Base-by-base conservation (phyloP, 78 protist genomes). In the Polysphondylium violaceum region DNA sequence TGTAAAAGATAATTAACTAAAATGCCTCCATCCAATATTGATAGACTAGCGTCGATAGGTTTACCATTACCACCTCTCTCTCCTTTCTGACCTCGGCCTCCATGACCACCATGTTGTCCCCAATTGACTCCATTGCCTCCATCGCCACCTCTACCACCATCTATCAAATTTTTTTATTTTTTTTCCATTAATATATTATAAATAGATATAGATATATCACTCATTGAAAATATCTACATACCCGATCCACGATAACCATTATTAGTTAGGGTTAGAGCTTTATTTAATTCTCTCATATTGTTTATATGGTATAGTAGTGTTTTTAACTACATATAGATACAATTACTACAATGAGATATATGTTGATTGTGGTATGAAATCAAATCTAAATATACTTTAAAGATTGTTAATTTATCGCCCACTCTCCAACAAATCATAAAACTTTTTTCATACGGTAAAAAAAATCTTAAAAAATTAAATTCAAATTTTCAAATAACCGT, bases 101-200 rank as follows among this genome's bases (percentile, higher is more conserved):
- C 93, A 61, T 58, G 61, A 11, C 55, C 25, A 53, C 79, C 65
- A 31, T 56, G 31, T 12, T 33, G 36, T n/a, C 56, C 64, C 19
- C 86, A 83, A 68, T 44, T 31, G 8, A 29, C 27, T 23, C 86
- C 93, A 68, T 44, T 31, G 8, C 47, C 27, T 38, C 93, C 86
- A 51, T 56, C 8, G 12, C 1, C 7, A 53, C 76, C 88, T 9
- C 19, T 19, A 19, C 31, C 7, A 38, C 51, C 74, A 38, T 38
- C 74, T 38, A 3, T 38, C 4, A 11, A 9, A 27, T 1, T 31
- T 31, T 9, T 9, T 35, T 16, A 61, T n/a, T n/a, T n/a, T n/a
- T n/a, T n/a, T n/a, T n/a, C n/a, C n/a, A n/a, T n/a, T n/a, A n/a
- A n/a, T n/a, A n/a, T n/a, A 61, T 7, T 27, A 33, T 0, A 33